phyloP scores from a whole-genome alignment of 2,329 filamentous ascomycete genomes.

The Drechslerella dactyloides region DNA sequence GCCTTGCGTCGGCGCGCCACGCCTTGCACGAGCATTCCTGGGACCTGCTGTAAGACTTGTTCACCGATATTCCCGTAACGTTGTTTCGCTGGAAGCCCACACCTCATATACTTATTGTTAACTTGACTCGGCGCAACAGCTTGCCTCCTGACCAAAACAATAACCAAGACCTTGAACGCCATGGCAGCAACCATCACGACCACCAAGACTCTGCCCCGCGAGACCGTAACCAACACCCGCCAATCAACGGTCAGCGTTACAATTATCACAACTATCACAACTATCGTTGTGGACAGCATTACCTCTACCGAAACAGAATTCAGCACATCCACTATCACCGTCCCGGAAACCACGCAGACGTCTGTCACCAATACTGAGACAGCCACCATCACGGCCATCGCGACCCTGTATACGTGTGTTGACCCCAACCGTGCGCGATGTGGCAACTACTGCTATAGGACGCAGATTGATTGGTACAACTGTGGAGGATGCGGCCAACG shows the following conservation, averaged over 20 bases:
- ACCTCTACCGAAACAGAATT: constrained; percentile 26
- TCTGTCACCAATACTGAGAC: not conserved
- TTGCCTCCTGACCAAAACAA: constrained; percentile 31
- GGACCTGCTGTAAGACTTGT: constrained; percentile 25
- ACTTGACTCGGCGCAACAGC: constrained; percentile 8
- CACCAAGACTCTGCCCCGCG: constrained; percentile 27
- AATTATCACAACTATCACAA: constrained; percentile 27
- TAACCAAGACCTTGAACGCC: constrained; percentile 30
- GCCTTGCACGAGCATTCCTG: constrained; percentile 22
- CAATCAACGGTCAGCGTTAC: constrained; percentile 26
- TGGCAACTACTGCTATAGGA: constrained; percentile 18
- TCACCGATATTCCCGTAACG: not conserved
- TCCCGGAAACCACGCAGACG: constrained; percentile 10
- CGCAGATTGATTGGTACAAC: constrained; percentile 24
- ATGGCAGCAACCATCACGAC: constrained; percentile 15
- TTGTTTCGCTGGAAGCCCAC: not conserved
- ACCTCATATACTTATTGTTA: not conserved
- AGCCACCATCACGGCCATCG: constrained; percentile 4
- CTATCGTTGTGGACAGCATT: constrained; percentile 18
- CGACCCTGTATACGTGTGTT: constrained; percentile 18
- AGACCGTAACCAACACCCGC: constrained; percentile 12
- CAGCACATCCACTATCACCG: constrained; percentile 34
- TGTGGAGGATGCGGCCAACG: constrained; percentile 24
- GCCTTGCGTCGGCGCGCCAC: constrained; percentile 19
- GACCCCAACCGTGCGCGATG: constrained; percentile 13